Base-by-base conservation (phyloP, 768 basidiomycete genomes). In the Naganishia friedmannii region DNA sequence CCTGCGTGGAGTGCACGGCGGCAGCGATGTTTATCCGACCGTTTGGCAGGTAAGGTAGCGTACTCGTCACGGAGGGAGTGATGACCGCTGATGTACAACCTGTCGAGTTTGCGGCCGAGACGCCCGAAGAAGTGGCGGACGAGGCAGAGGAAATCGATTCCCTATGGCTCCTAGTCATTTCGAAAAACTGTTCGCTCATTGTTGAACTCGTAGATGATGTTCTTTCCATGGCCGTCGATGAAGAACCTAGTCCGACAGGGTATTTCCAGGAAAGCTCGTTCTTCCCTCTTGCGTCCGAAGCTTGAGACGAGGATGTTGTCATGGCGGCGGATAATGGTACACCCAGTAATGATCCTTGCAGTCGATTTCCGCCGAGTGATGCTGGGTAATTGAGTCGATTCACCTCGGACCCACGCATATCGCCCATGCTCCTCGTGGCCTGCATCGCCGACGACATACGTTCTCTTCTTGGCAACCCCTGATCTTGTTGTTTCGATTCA, bases 141-240 rank as follows among this genome's bases (percentile, higher is more conserved):
- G 60, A 63, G 23, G 60, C 39, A 37, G 60, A 63, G 19, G 60
- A 63, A 29, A 63, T 45, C 21, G 60, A 63, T 63, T 34, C 60
- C 60, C 60, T 39, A 29, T 63, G 60, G 6, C 42, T 42, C 39
- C 60, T 39, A 4, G 39, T 45, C 60, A 63, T 26, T 28, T 45
- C 60, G 29, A 26, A 45, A 45, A 42, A 63, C 23, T 63, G 60
- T 45, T 63, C 60, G 39, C 60, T 63, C 23, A 63, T 15, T 15
- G 60, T 63, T 2, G 60, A 63, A 29, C 26, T 45, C 1, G 23
- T 45, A n/a, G 60, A 63, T 3, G 60, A 26, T 28, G 60, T 63
- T 28, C 60, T 42, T n/a, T n/a, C 60, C 60, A 63, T 63, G 1
- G 21, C 60, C 39, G 60, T 15, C 5, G 57, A 32, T 4, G 57